Percentiles rank a stretch among this genome's conserved stretches.
Conservation (phyloP, 306 rosid genomes). For the Castanea sativa region DNA sequence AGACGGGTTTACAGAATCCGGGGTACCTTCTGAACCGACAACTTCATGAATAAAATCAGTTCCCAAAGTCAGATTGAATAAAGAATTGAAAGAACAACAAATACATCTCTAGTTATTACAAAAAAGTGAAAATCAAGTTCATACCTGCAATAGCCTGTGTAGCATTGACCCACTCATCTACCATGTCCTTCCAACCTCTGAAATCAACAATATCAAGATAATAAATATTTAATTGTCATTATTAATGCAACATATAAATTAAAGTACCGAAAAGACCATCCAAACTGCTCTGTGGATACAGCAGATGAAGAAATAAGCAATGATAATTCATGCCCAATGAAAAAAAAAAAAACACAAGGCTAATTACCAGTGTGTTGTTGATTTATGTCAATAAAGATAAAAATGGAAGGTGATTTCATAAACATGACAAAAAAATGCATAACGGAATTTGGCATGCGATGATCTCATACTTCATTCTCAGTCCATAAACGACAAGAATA, state of each 20-base stretch:
- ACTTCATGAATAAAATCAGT: constrained; percentile 5
- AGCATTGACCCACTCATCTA: constrained; percentile 72
- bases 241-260: neutral
- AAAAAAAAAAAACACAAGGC: neutral
- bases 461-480: neutral
- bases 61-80: neutral
- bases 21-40: constrained; percentile 60
- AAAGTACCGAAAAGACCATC: neutral
- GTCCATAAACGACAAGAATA: neutral
- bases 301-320: neutral
- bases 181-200: constrained; percentile 81
- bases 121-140: constrained; percentile 10
- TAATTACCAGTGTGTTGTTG: neutral
- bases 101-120: neutral
- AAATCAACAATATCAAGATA: constrained; percentile 30
- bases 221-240: neutral
- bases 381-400: neutral
- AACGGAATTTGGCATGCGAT: neutral
- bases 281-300: neutral
- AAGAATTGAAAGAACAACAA: neutral
- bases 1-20: constrained; percentile 68
- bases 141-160: constrained; percentile 43
- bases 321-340: neutral
- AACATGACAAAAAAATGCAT: neutral
- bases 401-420: neutral